Evolutionary conservation across 2,329 filamentous ascomycete genomes (phyloP).

Genomic region (Camillea tinctor): DNA sequence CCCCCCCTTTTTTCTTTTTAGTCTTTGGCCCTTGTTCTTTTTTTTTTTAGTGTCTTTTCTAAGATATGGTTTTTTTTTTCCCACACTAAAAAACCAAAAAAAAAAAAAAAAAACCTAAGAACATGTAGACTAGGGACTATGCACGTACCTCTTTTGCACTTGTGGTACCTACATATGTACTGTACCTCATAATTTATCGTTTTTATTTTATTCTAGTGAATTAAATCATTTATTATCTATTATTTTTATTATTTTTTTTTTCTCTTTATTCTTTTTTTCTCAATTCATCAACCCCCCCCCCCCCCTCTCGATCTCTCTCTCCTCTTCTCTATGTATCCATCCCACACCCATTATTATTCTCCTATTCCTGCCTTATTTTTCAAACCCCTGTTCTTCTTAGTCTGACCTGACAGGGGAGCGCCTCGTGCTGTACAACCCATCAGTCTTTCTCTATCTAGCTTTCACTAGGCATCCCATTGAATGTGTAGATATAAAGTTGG

Average conservation of each 20-base stretch:
- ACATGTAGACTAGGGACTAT: neutral
- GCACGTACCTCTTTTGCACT: neutral
- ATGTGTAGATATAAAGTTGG: constrained; percentile 23
- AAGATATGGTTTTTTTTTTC: too few species aligned
- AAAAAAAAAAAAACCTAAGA: too few species aligned
- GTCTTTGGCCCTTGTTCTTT: constrained; percentile 1
- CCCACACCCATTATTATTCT: neutral
- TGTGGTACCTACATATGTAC: neutral
- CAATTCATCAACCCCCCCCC: neutral
- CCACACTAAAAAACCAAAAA: too few species aligned
- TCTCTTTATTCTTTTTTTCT: neutral
- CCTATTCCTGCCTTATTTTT: neutral
- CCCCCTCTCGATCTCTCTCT: neutral
- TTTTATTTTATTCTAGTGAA: neutral
- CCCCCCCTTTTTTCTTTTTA: neutral
- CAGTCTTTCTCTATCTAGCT: constrained; percentile 1
- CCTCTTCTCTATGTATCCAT: neutral
- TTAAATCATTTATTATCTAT: too few species aligned
- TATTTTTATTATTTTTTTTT: constrained; percentile 1
- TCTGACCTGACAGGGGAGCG: constrained; percentile 14
- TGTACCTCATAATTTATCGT: neutral
- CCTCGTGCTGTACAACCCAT: constrained; percentile 14
- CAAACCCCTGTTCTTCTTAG: constrained; percentile 1
- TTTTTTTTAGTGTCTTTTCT: neutral
- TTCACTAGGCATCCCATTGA: neutral